A percentile compares a stretch with the other conserved stretches of the same genome.
Evolutionary conservation across 352 stramenopile genomes (phyloP).

Genomic region (Phytophthora fragariae): DNA sequence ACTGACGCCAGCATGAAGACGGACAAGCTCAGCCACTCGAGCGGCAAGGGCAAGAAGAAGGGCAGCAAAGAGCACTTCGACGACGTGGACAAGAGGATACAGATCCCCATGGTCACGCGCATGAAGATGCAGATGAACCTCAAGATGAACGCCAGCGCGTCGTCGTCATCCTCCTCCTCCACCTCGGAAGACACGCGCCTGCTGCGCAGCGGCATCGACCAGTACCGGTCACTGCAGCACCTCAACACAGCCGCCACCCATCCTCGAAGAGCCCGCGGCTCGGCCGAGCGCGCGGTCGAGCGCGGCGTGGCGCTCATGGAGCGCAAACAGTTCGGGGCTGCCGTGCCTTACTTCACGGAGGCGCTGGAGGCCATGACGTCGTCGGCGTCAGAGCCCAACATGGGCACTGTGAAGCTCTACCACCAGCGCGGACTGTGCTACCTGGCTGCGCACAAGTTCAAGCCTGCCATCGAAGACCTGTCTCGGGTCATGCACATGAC

Average conservation of each 20-base stretch:
- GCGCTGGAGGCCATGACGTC: conserved; percentile 42
- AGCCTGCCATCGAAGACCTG: conserved; percentile 77
- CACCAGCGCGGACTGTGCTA: conserved; percentile 72
- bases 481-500: conserved; percentile 73
- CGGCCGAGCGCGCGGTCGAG: conserved; percentile 36
- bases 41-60: conserved; percentile 33
- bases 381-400: conserved; percentile 5
- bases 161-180: neutral
- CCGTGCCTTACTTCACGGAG: conserved; percentile 66
- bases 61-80: conserved; percentile 29
- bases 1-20: conserved; percentile 35
- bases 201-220: conserved; percentile 67
- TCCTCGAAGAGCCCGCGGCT: conserved; percentile 15
- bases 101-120: conserved; percentile 64
- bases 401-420: conserved; percentile 60
- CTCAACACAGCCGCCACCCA: conserved; percentile 21
- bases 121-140: conserved; percentile 61
- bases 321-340: conserved; percentile 63
- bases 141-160: conserved; percentile 37
- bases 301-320: conserved; percentile 57
- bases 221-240: conserved; percentile 71
- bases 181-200: conserved; percentile 35
- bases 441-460: conserved; percentile 60
- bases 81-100: conserved; percentile 78
- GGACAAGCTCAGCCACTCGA: conserved; percentile 17